These are phyloP conservation scores for Carpinus fangiana DNA, from an alignment of 306 rosid genomes.

Conservation along the genomic window DNA sequence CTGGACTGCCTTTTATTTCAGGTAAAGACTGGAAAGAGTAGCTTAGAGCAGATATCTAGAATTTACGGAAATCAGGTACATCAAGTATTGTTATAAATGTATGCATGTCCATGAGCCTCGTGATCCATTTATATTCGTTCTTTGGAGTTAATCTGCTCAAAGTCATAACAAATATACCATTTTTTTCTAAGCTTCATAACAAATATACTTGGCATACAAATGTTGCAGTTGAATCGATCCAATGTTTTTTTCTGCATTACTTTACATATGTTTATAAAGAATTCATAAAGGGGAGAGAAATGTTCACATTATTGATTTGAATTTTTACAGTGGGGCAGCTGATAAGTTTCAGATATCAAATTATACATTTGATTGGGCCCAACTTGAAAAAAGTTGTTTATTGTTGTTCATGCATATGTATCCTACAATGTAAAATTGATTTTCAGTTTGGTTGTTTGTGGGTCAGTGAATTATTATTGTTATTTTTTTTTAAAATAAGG, in stretches of 20 bases:
- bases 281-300: neutral
- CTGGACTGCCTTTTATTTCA: constrained; percentile 30
- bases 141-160: neutral
- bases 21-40: constrained; percentile 87
- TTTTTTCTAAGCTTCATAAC: neutral
- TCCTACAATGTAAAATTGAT: neutral
- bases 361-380: neutral
- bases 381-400: neutral
- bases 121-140: neutral
- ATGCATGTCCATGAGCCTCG: neutral
- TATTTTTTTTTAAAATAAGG: too few species aligned
- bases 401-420: too few species aligned
- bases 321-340: too few species aligned
- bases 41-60: constrained; percentile 91
- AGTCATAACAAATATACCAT: neutral
- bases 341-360: neutral
- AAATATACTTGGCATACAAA: neutral
- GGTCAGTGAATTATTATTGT: neutral
- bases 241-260: neutral
- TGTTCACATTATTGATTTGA: neutral
- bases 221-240: neutral
- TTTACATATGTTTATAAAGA: neutral
- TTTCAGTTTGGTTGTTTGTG: neutral
- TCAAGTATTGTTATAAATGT: constrained; percentile 6
- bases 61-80: constrained; percentile 97